Base-by-base conservation (phyloP, 192 early-diverging fungal species). In the Spizellomyces sp. region DNA sequence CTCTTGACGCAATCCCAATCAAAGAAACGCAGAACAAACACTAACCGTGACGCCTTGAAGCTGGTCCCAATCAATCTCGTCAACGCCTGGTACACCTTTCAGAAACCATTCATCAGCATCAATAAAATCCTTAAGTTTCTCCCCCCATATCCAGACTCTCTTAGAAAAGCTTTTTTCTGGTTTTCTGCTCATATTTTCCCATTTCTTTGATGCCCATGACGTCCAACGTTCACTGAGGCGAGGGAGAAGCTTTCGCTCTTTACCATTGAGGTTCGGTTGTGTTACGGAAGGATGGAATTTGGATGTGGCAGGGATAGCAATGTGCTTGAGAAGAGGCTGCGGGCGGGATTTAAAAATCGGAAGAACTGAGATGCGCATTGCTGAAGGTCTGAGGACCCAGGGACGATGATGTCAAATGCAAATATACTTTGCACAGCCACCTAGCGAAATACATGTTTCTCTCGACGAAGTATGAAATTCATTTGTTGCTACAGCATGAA, bases 41-140 rank as follows among this genome's bases (percentile, higher is more conserved):
- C 66, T 21, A 22, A 41, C 47, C 56, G 27, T 65, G 10, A 66
- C 9, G 61, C 17, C 27, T 17, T 27, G 15, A n/a, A 64, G 59
- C 7, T 6, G 10, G 6, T 48, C 47, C 64, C 64, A 66, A 70
- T 48, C 60, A 15, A 75, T 50, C 64, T 67, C 67, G 5, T 60
- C 58, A 45, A 73, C 60, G 8, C 45, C 48, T 9, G 75, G 75
- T 15, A 77, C 47, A 8, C 42, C 57, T 65, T 75, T 78, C 67
- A 78, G 45, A 55, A 75, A 75, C 58, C 65, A 69, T 52, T 78
- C 77, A 6, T 75, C 72, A 46, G 67, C 48, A 48, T 63, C 50
- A 7, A 70, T 58, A 19, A 22, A 36, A 48, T 78, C 72, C 22
- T 72, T 64, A 19, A 78, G 7, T 19, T 58, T 48, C 12, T 78